These are phyloP conservation scores for Fusarium nanum DNA, from an alignment of 2,329 filamentous ascomycete species.

Conservation along the genomic window DNA sequence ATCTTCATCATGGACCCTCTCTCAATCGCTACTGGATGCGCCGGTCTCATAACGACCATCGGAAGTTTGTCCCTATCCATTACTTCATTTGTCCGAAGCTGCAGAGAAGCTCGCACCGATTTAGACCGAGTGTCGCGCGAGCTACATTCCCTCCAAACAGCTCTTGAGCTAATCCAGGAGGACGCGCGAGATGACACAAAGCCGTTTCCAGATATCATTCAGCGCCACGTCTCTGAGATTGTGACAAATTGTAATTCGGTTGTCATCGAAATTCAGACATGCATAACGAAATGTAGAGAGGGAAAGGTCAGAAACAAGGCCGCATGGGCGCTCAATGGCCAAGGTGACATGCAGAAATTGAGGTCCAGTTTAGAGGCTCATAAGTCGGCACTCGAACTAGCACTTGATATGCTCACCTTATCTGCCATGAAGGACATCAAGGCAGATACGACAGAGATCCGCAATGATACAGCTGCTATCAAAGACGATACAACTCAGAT, in stretches of 20 bases:
- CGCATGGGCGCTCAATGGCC: conserved; percentile 3
- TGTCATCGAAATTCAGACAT: conserved; percentile 1
- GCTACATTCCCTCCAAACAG: conserved; percentile 18
- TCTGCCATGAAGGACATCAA: conserved; percentile 4
- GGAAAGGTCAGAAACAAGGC: background rate
- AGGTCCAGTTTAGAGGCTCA: conserved; percentile 19
- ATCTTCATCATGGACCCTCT: conserved; percentile 11
- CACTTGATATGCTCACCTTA: conserved; percentile 12
- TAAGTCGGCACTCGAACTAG: conserved; percentile 20
- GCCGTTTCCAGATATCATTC: conserved; percentile 1
- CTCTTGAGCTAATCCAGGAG: conserved; percentile 30
- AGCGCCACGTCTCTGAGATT: conserved; percentile 1
- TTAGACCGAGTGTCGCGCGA: conserved; percentile 29
- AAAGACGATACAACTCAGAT: conserved; percentile 22
- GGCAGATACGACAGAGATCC: background rate
- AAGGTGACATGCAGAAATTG: conserved; percentile 24
- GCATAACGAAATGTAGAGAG: conserved; percentile 14
- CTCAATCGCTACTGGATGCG: conserved; percentile 24
- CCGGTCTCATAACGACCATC: conserved; percentile 15
- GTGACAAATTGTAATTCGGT: conserved; percentile 12
- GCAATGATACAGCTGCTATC: conserved; percentile 7
- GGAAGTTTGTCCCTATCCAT: conserved; percentile 2
- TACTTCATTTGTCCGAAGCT: conserved; percentile 18
- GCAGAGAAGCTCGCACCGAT: conserved; percentile 27
- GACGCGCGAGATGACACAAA: conserved; percentile 10